phyloP scores from a whole-genome alignment of 1,284 basidiomycete genomes.

The Heterobasidion annosum region DNA sequence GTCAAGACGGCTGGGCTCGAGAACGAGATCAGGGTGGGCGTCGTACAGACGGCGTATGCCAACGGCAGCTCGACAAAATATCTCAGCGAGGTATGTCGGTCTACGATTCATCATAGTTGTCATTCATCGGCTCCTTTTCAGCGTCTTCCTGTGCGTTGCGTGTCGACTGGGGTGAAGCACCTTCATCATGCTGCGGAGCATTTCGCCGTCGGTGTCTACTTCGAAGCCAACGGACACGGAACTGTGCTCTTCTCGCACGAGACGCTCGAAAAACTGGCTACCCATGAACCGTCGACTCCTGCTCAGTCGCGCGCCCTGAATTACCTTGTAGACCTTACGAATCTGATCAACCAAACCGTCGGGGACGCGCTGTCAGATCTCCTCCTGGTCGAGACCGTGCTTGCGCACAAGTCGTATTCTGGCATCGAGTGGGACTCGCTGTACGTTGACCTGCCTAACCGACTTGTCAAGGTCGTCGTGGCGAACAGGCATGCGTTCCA shows the following conservation, averaged over 20 bases:
- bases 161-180: slow-evolving; percentile 96
- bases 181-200: slow-evolving; percentile 95
- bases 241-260: slow-evolving; percentile 89
- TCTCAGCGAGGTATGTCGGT: slow-evolving; percentile 56
- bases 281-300: slow-evolving; percentile 68
- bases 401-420: slow-evolving; percentile 81
- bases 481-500: slow-evolving; percentile 79
- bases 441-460: slow-evolving; percentile 93
- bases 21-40: slow-evolving; percentile 70
- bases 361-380: slow-evolving; percentile 97
- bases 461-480: slow-evolving; percentile 94
- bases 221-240: slow-evolving; percentile 98
- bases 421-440: slow-evolving; percentile 89
- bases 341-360: slow-evolving; percentile 97
- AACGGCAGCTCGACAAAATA: slow-evolving; percentile 97
- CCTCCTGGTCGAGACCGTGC: slow-evolving; percentile 90
- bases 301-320: slow-evolving; percentile 74
- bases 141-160: slow-evolving; percentile 92
- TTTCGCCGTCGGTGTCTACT: slow-evolving; percentile 95
- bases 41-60: slow-evolving; percentile 98
- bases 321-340: slow-evolving; percentile 69
- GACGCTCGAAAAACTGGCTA: slow-evolving; percentile 52
- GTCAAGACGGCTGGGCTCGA: slow-evolving; percentile 80
- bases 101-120: slow-evolving; percentile 1
- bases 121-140: slow-evolving; percentile 19